Base-by-base conservation (phyloP, 257 asterid genomes). In the Jacaranda mimosifolia region DNA sequence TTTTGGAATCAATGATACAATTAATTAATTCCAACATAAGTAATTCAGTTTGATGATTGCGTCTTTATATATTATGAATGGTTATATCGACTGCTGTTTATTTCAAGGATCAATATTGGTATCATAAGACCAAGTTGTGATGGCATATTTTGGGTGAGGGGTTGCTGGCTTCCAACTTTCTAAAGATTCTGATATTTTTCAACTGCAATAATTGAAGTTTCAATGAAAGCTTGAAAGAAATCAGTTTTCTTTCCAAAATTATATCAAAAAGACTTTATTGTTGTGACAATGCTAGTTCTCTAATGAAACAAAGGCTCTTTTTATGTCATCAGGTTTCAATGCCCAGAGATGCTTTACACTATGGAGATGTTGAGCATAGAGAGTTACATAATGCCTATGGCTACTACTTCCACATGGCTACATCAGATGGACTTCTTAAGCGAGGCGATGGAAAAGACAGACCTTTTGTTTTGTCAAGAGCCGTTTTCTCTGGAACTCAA, bases 311-410 rank as follows among this genome's bases (percentile, higher is more conserved):
- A 68, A 67, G 11, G 57, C 73, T 67, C 14, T 26, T 64, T 46
- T 76, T 65, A 42, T 74, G 21, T 63, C 45, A 48, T 80, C 92
- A 93, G 99, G 91, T 93, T 51, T 65, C 97, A 32, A 96, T 96
- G 99, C 99, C 98, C 38, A 84, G 99, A 76, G 97, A 96, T 80
- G 97, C 93, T 78, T 79, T 96, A 76, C 98, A 95, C 81, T 75
- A 77, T 71, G 99, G 97, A 77, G 94, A 92, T 77, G 89, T 86
- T 70, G 99, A 95, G 88, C 94, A 95, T 80, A 83, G 99, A 83
- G 99, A 95, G 87, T 70, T 95, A 75, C 99, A 95, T 79, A 95
- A 95, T 85, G 97, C 91, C 56, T 95, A 95, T 77, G 99, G 99
- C 42, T 96, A 91, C 83, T 96, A 96, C 85, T 90, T 93, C 58